Evolutionary conservation across 2,329 filamentous ascomycete genomes (phyloP).

Genomic region (Gremmenia infestans): DNA sequence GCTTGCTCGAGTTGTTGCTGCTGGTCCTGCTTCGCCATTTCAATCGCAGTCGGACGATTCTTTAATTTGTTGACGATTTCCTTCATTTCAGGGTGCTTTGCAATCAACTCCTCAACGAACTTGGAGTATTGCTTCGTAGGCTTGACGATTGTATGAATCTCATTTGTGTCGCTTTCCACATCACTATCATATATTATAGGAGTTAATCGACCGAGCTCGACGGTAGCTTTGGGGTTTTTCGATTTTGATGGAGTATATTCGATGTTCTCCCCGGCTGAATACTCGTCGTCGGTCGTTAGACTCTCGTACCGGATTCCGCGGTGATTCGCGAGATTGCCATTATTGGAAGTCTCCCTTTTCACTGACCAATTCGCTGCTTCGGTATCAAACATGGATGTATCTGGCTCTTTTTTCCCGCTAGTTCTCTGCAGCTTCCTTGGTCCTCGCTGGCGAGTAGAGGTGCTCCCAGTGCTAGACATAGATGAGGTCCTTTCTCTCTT

Average conservation of each 20-base stretch:
- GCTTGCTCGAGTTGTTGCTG: neutral
- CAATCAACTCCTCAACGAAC: slow-evolving; percentile 17
- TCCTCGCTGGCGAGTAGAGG: neutral
- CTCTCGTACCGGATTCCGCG: neutral
- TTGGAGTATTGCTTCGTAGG: slow-evolving; percentile 14
- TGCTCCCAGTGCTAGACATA: neutral
- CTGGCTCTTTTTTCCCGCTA: neutral
- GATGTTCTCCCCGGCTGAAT: no score
- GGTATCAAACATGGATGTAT: neutral
- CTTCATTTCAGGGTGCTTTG: slow-evolving; percentile 16
- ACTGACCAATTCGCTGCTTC: neutral
- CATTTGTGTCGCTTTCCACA: no score
- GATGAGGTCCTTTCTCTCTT: neutral
- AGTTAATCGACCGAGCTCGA: no score
- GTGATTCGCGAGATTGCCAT: neutral
- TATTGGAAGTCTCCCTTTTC: neutral
- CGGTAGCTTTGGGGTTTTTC: no score
- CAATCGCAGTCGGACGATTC: slow-evolving; percentile 16
- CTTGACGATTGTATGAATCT: neutral
- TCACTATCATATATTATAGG: no score
- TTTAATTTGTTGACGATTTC: slow-evolving; percentile 15
- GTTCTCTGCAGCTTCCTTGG: neutral
- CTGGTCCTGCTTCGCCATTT: slow-evolving; percentile 20
- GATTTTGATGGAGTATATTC: no score
- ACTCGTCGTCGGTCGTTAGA: neutral